Evolutionary conservation across 768 basidiomycete genomes (phyloP).

Genomic region (Tricholoma sp.): DNA sequence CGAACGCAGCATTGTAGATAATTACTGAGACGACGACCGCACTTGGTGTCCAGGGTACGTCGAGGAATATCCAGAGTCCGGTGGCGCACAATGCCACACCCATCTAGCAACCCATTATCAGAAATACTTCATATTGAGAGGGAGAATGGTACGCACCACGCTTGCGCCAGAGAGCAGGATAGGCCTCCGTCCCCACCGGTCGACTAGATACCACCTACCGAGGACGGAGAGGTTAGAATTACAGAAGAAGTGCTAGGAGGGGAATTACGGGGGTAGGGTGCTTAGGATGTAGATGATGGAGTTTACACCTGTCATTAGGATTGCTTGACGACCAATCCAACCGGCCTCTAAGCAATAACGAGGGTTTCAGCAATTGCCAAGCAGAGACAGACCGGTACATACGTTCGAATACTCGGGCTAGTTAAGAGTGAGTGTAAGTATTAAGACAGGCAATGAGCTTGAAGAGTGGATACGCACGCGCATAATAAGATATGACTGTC

Average conservation of each 20-base stretch:
- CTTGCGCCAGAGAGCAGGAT: conserved; percentile 86
- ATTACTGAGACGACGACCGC: conserved; percentile 90
- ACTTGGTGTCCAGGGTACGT: conserved; percentile 76
- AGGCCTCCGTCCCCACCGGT: conserved; percentile 82
- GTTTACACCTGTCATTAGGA: conserved; percentile 96
- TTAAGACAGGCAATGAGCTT: conserved; percentile 5
- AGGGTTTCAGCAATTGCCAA: conserved; percentile 2
- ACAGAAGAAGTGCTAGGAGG: conserved; percentile 1
- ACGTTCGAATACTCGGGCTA: conserved; percentile 92
- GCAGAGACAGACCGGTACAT: conserved; percentile 8
- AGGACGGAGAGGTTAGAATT: conserved; percentile 7
- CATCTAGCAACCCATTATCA: conserved; percentile 61
- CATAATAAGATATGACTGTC: conserved; percentile 89
- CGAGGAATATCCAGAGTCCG: conserved; percentile 92
- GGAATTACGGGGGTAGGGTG: conserved; percentile 76
- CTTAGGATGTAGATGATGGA: conserved; percentile 74
- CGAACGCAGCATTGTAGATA: conserved; percentile 90
- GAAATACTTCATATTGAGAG: too few relatives aligned
- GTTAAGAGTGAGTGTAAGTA: conserved; percentile 1
- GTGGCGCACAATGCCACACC: conserved; percentile 69
- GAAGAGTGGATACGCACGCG: conserved; percentile 51
- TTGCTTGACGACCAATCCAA: conserved; percentile 89
- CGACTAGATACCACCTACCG: conserved; percentile 89
- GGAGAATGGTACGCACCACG: conserved; percentile 58
- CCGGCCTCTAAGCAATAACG: conserved; percentile 64